These are phyloP conservation scores for Diospyros kaki DNA, from an alignment of 148 eudicot species.

Conservation along the genomic window DNA sequence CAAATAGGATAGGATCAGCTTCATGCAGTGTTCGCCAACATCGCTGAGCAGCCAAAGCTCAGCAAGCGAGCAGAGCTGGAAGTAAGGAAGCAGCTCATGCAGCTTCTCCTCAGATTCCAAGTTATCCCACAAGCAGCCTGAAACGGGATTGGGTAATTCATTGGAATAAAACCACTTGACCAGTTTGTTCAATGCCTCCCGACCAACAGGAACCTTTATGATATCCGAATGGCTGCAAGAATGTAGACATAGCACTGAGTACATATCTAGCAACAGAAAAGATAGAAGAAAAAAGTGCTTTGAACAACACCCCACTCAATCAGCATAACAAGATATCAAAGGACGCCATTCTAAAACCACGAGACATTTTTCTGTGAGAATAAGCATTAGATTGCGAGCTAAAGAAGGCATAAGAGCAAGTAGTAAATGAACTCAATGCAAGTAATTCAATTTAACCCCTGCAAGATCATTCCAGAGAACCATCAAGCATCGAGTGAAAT, in stretches of 20 bases:
- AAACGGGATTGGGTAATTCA: constrained; percentile 47
- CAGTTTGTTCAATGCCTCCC: constrained; percentile 64
- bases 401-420: too few species aligned
- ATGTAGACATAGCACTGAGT: neutral
- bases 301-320: too few species aligned
- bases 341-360: too few species aligned
- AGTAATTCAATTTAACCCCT: neutral
- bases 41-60: constrained; percentile 69
- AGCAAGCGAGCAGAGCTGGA: constrained; percentile 78
- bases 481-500: too few species aligned
- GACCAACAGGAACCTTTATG: constrained; percentile 56
- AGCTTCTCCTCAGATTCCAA: constrained; percentile 43
- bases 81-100: constrained; percentile 43
- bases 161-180: constrained; percentile 69
- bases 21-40: constrained; percentile 37
- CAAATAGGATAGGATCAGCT: constrained; percentile 40
- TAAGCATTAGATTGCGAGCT: too few species aligned
- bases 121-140: constrained; percentile 75
- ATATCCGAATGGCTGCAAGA: constrained; percentile 53
- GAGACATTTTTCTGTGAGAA: too few species aligned
- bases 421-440: neutral
- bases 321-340: too few species aligned
- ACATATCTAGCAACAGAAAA: neutral
- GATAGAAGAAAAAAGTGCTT: neutral
- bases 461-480: neutral